A percentile compares a stretch with the other conserved stretches of the same genome.
phyloP scores from a whole-genome alignment of 2,329 filamentous ascomycete species.

The Neofusicoccum laricinum region DNA sequence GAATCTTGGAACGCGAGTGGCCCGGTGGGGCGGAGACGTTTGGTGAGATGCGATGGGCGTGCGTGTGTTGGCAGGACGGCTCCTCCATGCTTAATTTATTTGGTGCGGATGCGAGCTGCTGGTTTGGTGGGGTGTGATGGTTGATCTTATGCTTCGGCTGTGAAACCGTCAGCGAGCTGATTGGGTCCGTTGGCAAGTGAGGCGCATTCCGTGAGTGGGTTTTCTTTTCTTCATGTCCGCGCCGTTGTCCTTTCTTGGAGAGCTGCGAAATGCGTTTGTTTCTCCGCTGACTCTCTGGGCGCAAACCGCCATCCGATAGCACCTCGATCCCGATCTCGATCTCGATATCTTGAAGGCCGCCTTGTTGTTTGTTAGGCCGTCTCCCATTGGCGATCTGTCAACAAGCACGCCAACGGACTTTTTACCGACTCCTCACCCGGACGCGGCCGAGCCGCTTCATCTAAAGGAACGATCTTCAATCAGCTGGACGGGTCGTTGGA shows the following conservation, averaged over 20 bases:
- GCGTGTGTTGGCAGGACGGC: background rate
- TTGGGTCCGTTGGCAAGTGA: background rate
- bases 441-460: background rate
- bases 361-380: no score
- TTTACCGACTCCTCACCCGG: background rate
- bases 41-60: background rate
- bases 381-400: background rate
- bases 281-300: no score
- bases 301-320: no score
- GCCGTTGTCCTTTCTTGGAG: no score
- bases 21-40: background rate
- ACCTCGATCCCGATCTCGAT: no score
- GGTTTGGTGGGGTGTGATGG: background rate
- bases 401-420: no score
- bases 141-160: background rate
- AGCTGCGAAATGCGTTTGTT: no score
- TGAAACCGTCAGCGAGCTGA: background rate
- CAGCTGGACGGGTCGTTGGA: background rate
- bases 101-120: background rate
- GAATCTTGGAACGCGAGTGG: background rate
- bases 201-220: background rate
- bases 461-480: conserved; percentile 5
- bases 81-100: background rate
- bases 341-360: no score
- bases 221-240: background rate